Conservation (phyloP, 352 stramenopile species). For the Pythium sp. region DNA sequence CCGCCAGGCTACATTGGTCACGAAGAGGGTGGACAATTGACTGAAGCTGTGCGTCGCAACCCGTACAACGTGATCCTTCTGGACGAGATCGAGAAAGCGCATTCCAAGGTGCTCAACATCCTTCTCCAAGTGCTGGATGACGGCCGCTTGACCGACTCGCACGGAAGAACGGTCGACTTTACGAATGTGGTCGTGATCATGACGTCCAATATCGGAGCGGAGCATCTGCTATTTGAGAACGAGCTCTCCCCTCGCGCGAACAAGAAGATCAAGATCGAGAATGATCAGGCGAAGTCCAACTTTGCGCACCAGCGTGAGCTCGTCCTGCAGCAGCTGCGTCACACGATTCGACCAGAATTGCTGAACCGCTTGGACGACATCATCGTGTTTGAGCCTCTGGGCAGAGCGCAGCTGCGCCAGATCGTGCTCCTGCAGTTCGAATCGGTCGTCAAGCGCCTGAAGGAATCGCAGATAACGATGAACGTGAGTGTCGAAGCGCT, state of each 20-base stretch:
- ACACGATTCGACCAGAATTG: constrained; percentile 93
- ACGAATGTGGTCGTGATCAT: constrained; percentile 97
- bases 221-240: constrained; percentile 83
- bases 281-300: constrained; percentile 25
- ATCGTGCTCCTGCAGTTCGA: constrained; percentile 95
- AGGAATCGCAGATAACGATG: constrained; percentile 69
- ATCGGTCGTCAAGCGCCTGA: constrained; percentile 71
- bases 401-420: constrained; percentile 80
- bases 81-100: constrained; percentile 98
- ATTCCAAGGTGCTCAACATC: constrained; percentile 95
- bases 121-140: constrained; percentile 98
- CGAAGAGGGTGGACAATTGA: constrained; percentile 95
- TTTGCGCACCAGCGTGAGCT: constrained; percentile 62
- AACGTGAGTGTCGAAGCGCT: constrained; percentile 76
- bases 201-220: constrained; percentile 95
- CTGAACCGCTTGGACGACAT: constrained; percentile 97
- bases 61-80: constrained; percentile 97
- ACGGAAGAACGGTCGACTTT: constrained; percentile 96
- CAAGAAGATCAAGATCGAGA: constrained; percentile 64
- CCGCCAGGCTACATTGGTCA: constrained; percentile 96
- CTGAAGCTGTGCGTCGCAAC: constrained; percentile 93
- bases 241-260: constrained; percentile 43
- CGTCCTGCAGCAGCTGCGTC: constrained; percentile 87
- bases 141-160: constrained; percentile 95
- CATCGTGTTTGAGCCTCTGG: constrained; percentile 95